Conservation (phyloP, 2,329 filamentous ascomycete genomes). For the Clonostachys rhizophaga region DNA sequence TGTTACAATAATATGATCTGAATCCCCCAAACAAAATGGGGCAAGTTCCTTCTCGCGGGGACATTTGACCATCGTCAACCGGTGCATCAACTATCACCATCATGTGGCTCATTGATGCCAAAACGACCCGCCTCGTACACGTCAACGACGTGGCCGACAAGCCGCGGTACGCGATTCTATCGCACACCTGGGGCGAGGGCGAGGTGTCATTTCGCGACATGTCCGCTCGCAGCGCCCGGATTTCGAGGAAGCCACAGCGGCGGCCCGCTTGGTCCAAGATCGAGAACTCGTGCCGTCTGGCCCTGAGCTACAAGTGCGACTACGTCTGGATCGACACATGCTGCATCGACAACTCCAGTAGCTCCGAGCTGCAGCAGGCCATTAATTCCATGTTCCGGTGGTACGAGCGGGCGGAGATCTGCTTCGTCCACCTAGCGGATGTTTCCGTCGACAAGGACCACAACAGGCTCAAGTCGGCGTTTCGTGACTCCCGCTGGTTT, state of each 20-base stretch:
- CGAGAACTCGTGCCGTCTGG: constrained; percentile 5
- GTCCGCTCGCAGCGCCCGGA: neutral
- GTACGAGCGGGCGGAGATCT: constrained; percentile 12
- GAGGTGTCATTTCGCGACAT: constrained; percentile 12
- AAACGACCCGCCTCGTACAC: constrained; percentile 8
- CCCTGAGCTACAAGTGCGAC: constrained; percentile 5
- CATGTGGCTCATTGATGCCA: constrained; percentile 16
- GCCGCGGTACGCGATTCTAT: constrained; percentile 13
- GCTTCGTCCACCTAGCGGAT: constrained; percentile 14
- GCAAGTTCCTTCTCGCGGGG: too few relatives aligned
- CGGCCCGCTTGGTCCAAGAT: constrained; percentile 10
- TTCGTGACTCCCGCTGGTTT: constrained; percentile 12
- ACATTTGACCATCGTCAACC: too few relatives aligned
- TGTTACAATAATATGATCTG: too few relatives aligned
- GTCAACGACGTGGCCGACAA: constrained; percentile 7
- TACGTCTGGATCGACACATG: constrained; percentile 16
- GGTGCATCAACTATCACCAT: neutral
- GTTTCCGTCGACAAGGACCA: constrained; percentile 2
- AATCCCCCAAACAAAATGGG: too few relatives aligned
- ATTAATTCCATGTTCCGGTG: constrained; percentile 16
- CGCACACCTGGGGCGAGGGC: constrained; percentile 12
- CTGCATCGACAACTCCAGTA: constrained; percentile 14
- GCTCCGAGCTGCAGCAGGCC: constrained; percentile 14
- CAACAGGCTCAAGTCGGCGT: constrained; percentile 1
- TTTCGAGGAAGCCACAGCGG: constrained; percentile 2